These are phyloP conservation scores for Sclerotinia sclerotiorum DNA, from an alignment of 2,329 filamentous ascomycete species.

Conservation along the genomic window DNA sequence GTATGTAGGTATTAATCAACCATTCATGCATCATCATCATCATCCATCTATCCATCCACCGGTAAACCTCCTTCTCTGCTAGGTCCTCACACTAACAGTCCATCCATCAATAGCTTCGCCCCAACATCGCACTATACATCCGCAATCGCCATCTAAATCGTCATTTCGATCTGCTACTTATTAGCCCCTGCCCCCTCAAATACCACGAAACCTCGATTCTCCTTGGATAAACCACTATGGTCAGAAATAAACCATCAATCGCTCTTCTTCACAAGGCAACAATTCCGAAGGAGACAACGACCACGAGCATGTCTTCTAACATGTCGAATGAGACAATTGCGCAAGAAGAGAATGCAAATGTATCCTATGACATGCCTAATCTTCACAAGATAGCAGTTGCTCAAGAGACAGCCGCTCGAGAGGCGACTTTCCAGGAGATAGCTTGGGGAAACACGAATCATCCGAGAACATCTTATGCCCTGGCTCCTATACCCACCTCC, in stretches of 20 bases:
- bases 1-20: background rate
- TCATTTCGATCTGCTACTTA: background rate
- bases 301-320: too few species aligned
- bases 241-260: background rate
- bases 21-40: background rate
- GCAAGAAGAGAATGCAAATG: too few species aligned
- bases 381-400: too few species aligned
- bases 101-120: slow-evolving; percentile 28
- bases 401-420: background rate
- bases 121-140: background rate
- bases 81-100: background rate
- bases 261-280: background rate
- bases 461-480: too few species aligned
- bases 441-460: too few species aligned
- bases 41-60: too few species aligned
- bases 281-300: background rate
- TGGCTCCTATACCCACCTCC: too few species aligned
- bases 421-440: background rate
- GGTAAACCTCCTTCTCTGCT: background rate
- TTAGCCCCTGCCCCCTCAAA: background rate
- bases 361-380: too few species aligned
- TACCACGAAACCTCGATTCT: background rate
- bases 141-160: background rate
- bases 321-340: too few species aligned
- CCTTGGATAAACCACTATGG: background rate